phyloP scores from a whole-genome alignment of 2,329 filamentous ascomycete species.

The Penicillium sp. region DNA sequence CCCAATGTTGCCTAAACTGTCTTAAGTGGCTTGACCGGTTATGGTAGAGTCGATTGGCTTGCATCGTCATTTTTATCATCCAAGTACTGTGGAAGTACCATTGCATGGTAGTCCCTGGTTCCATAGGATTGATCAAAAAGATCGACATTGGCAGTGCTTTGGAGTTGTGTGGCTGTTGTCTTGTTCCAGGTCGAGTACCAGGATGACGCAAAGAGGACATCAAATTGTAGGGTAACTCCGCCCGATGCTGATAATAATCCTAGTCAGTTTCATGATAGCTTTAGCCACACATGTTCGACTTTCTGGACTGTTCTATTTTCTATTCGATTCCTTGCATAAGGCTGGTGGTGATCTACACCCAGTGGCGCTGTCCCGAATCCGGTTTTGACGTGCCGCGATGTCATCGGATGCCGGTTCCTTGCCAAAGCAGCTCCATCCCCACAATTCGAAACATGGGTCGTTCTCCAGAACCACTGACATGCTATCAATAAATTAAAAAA shows the following conservation, averaged over 20 bases:
- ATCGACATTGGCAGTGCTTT: neutral
- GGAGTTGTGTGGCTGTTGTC: neutral
- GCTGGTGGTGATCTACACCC: constrained; percentile 5
- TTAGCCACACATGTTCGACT: neutral
- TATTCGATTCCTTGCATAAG: neutral
- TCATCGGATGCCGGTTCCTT: constrained; percentile 1
- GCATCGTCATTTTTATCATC: neutral
- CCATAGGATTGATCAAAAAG: neutral
- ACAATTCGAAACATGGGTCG: neutral
- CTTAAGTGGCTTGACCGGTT: neutral
- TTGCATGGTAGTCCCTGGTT: neutral
- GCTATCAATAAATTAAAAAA: neutral
- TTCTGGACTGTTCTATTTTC: neutral
- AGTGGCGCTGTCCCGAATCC: constrained; percentile 2
- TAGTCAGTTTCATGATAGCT: neutral
- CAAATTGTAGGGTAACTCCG: too few relatives aligned
- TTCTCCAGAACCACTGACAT: neutral
- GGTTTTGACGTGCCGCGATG: constrained; percentile 6
- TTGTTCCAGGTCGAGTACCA: neutral
- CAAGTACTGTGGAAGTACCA: neutral
- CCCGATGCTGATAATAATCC: neutral
- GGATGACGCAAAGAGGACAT: neutral
- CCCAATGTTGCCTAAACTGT: neutral
- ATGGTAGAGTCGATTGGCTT: neutral
- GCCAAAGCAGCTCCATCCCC: neutral